Percentiles rank a stretch among this genome's conserved stretches.
Conservation (phyloP, 148 eudicot genomes). For the Dysphania ambrosioides region DNA sequence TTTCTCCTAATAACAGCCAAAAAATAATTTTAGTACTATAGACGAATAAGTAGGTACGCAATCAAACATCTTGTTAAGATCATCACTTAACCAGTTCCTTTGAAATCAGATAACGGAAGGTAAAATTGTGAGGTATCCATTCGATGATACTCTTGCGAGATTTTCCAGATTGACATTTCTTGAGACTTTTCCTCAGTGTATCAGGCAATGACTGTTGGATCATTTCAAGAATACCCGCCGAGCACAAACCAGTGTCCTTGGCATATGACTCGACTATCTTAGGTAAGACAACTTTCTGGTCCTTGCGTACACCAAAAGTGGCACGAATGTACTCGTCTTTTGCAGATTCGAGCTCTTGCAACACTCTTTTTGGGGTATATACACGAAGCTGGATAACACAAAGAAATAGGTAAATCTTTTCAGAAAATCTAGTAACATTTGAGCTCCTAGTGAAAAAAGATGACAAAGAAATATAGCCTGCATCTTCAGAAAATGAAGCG, state of each 20-base stretch:
- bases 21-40: constrained; percentile 1
- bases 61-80: neutral
- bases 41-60: constrained; percentile 1
- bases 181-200: constrained; percentile 57
- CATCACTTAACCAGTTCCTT: constrained; percentile 63
- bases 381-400: constrained; percentile 55
- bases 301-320: constrained; percentile 81
- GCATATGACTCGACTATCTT: constrained; percentile 74
- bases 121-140: constrained; percentile 75
- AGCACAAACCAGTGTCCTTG: constrained; percentile 66
- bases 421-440: neutral
- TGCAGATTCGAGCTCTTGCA: constrained; percentile 77
- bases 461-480: too few species aligned
- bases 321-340: constrained; percentile 97
- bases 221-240: constrained; percentile 59
- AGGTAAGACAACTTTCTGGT: constrained; percentile 65
- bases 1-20: neutral
- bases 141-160: constrained; percentile 52
- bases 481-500: too few species aligned
- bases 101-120: constrained; percentile 75
- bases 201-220: constrained; percentile 78
- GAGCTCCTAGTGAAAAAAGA: too few species aligned
- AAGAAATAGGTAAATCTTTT: neutral
- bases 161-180: constrained; percentile 58
- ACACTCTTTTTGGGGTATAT: constrained; percentile 76